A percentile compares a stretch with the other conserved stretches of the same genome.
Evolutionary conservation across 768 basidiomycete genomes (phyloP).

Genomic region (Exsudoporus frostii): DNA sequence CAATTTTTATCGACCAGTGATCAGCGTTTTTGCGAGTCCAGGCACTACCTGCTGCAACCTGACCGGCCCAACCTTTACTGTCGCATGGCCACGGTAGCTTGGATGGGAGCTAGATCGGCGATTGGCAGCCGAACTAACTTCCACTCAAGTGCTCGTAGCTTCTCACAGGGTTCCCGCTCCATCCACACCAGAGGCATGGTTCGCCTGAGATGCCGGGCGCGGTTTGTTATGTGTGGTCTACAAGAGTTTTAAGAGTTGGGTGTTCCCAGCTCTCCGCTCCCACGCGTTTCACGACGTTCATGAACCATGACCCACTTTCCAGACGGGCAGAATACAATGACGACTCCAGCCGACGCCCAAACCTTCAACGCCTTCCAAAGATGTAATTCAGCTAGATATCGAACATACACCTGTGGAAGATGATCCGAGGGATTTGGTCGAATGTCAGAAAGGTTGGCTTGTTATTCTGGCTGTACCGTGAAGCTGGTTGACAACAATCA

Average conservation of each 20-base stretch:
- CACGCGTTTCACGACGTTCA: not conserved
- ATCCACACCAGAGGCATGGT: not conserved
- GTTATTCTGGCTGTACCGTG: too few species aligned
- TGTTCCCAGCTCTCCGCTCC: not conserved
- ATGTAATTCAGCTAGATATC: conserved; percentile 30
- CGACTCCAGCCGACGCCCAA: not conserved
- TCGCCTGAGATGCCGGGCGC: not conserved
- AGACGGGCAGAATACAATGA: not conserved
- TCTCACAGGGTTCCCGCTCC: not conserved
- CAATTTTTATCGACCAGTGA: not conserved
- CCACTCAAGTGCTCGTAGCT: not conserved
- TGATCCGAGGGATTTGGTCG: conserved; percentile 65
- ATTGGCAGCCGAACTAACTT: conserved; percentile 3
- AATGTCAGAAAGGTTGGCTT: conserved; percentile 49
- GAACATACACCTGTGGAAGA: conserved; percentile 47
- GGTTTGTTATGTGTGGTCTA: not conserved
- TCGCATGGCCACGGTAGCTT: not conserved
- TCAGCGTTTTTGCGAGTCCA: not conserved
- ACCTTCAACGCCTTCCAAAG: not conserved
- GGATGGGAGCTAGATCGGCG: not conserved
- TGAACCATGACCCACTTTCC: conserved; percentile 6
- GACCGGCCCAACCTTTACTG: not conserved
- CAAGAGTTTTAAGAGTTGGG: conserved; percentile 1
- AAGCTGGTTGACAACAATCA: not conserved
- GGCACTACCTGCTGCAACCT: not conserved